Conservation (phyloP, 345 rosid genomes). For the Litchi chinensis region DNA sequence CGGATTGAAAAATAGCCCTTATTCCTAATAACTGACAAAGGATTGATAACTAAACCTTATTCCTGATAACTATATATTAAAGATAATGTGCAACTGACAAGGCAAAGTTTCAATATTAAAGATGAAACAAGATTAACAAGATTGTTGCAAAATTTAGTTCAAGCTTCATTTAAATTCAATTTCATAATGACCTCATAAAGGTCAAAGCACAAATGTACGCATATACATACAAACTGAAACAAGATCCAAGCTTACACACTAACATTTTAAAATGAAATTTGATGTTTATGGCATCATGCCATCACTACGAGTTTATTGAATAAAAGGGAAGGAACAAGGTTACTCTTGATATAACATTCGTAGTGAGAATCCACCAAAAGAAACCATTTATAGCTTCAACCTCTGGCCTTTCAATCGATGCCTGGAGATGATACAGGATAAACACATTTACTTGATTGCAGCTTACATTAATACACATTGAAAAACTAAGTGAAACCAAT, state of each 20-base stretch:
- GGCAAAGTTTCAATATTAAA: background rate
- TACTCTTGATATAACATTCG: background rate
- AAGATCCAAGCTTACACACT: conserved; percentile 12
- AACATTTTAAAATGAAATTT: background rate
- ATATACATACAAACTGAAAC: background rate
- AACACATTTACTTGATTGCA: background rate
- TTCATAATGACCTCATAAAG: background rate
- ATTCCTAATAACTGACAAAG: too few species aligned
- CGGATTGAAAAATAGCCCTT: too few species aligned
- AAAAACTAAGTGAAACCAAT: background rate
- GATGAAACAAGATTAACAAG: background rate
- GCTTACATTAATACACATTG: background rate
- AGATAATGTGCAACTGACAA: too few species aligned
- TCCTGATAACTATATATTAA: too few species aligned
- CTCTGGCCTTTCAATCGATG: background rate
- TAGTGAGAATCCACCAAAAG: background rate
- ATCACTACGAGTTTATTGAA: conserved; percentile 22
- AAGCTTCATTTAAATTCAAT: background rate
- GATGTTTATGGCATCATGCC: background rate
- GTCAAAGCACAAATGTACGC: background rate
- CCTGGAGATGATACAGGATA: conserved; percentile 19
- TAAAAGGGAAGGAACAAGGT: background rate
- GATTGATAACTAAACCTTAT: too few species aligned
- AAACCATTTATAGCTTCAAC: conserved; percentile 15
- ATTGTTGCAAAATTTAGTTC: background rate